A percentile compares a stretch with the other conserved stretches of the same genome.
Conservation (phyloP, 768 basidiomycete species). For the Pleurotus ostreatus region DNA sequence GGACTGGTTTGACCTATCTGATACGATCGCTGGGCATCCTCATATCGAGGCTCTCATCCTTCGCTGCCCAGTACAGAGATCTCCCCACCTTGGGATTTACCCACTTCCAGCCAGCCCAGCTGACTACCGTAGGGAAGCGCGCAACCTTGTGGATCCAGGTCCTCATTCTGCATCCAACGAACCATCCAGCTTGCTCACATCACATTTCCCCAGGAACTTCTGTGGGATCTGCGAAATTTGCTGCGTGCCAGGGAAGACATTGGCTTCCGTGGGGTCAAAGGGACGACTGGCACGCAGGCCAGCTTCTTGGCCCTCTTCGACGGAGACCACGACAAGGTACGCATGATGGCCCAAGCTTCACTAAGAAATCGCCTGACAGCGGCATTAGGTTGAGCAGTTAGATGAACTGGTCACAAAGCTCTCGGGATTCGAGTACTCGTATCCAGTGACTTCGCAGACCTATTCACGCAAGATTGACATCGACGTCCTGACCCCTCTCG, state of each 20-base stretch:
- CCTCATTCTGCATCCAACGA: slow-evolving; percentile 8
- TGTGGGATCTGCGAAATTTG: slow-evolving; percentile 96
- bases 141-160: slow-evolving; percentile 96
- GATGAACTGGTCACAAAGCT: slow-evolving; percentile 88
- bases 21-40: slow-evolving; percentile 85
- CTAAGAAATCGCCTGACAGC: neutral
- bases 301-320: slow-evolving; percentile 93
- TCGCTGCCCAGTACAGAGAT: slow-evolving; percentile 81
- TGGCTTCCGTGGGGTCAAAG: slow-evolving; percentile 97
- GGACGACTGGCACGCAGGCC: slow-evolving; percentile 98
- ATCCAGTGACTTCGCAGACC: slow-evolving; percentile 97
- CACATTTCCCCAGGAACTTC: slow-evolving; percentile 57
- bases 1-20: slow-evolving; percentile 78
- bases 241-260: slow-evolving; percentile 86
- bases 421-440: slow-evolving; percentile 89
- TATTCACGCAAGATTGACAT: slow-evolving; percentile 98
- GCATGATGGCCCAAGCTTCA: neutral
- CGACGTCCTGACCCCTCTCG: slow-evolving; percentile 87
- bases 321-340: slow-evolving; percentile 88
- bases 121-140: slow-evolving; percentile 97
- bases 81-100: slow-evolving; percentile 96
- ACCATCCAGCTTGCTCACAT: neutral
- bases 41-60: slow-evolving; percentile 82
- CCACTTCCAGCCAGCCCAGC: slow-evolving; percentile 97
- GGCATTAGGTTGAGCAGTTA: slow-evolving; percentile 72